Evolutionary conservation across 768 basidiomycete species (phyloP).

Genomic region (Suillus subluteus): DNA sequence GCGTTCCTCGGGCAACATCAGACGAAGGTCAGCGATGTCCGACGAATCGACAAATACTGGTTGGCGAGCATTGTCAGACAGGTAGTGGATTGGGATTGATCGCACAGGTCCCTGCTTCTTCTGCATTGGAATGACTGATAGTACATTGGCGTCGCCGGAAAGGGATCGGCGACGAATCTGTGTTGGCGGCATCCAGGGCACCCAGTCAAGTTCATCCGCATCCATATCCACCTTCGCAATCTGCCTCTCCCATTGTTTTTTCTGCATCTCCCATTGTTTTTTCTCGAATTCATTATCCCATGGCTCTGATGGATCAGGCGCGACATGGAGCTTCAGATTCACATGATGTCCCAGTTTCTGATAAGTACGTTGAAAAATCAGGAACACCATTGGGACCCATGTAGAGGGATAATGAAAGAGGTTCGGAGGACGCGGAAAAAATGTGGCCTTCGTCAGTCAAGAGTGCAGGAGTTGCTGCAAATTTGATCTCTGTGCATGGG

Average conservation of each 20-base stretch:
- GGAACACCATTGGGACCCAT: background rate
- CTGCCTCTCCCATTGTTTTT: background rate
- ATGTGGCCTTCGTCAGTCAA: background rate
- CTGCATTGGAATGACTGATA: constrained; percentile 15
- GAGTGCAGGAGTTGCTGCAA: constrained; percentile 11
- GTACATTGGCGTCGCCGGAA: background rate
- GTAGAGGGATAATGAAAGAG: constrained; percentile 1
- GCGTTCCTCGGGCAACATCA: constrained; percentile 14
- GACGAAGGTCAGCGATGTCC: constrained; percentile 9
- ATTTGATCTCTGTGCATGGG: constrained; percentile 8
- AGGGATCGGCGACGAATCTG: too few species aligned
- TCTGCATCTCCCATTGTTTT: too few species aligned
- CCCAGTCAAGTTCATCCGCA: constrained; percentile 14
- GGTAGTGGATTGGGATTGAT: constrained; percentile 21
- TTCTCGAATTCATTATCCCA: constrained; percentile 18
- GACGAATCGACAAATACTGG: constrained; percentile 22
- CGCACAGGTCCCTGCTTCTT: background rate
- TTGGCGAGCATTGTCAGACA: constrained; percentile 21
- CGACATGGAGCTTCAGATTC: background rate
- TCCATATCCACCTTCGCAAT: background rate
- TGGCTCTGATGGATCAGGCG: constrained; percentile 7
- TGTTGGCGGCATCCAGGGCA: constrained; percentile 13
- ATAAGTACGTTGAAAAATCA: constrained; percentile 10
- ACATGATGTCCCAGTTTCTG: background rate
- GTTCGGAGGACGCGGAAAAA: constrained; percentile 6